These are phyloP conservation scores for Ogataea chonburiensis DNA, from an alignment of 805 yeast genomes.

Conservation along the genomic window DNA sequence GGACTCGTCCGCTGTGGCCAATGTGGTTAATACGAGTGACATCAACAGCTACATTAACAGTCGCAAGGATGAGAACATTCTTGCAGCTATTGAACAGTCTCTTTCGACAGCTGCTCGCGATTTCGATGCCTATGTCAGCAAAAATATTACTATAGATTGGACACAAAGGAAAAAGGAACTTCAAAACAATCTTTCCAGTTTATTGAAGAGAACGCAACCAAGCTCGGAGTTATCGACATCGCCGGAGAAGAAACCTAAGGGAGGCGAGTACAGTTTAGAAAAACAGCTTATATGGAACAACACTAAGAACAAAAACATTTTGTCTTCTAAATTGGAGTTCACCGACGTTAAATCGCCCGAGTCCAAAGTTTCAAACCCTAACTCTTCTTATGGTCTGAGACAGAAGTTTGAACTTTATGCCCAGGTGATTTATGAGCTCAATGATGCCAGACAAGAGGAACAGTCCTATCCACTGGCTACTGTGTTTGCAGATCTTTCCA, in stretches of 20 bases:
- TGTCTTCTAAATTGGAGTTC: conserved; percentile 32
- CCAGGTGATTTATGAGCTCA: conserved; percentile 64
- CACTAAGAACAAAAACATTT: conserved; percentile 26
- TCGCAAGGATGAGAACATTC: conserved; percentile 78
- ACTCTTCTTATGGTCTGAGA: conserved; percentile 39
- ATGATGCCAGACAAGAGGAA: conserved; percentile 59
- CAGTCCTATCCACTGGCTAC: conserved; percentile 55
- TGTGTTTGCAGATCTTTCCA: conserved; percentile 60
- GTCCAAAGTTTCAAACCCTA: conserved; percentile 29
- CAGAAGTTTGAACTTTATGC: conserved; percentile 75
- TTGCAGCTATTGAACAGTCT: conserved; percentile 80
- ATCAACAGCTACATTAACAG: conserved; percentile 62
- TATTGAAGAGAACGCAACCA: conserved; percentile 34
- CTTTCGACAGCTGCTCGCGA: conserved; percentile 72
- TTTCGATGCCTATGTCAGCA: conserved; percentile 73
- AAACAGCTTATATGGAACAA: conserved; percentile 32
- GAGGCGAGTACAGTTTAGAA: conserved; percentile 20
- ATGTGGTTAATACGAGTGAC: conserved; percentile 33
- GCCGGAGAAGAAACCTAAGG: conserved; percentile 18
- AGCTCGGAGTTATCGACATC: conserved; percentile 17
- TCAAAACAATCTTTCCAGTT: conserved; percentile 66
- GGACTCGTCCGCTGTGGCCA: conserved; percentile 13
- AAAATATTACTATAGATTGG: conserved; percentile 83
- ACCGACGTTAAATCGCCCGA: conserved; percentile 29
- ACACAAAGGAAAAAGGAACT: conserved; percentile 70